Conservation (phyloP, 148 eudicot genomes). For the Polygonum maritimum region DNA sequence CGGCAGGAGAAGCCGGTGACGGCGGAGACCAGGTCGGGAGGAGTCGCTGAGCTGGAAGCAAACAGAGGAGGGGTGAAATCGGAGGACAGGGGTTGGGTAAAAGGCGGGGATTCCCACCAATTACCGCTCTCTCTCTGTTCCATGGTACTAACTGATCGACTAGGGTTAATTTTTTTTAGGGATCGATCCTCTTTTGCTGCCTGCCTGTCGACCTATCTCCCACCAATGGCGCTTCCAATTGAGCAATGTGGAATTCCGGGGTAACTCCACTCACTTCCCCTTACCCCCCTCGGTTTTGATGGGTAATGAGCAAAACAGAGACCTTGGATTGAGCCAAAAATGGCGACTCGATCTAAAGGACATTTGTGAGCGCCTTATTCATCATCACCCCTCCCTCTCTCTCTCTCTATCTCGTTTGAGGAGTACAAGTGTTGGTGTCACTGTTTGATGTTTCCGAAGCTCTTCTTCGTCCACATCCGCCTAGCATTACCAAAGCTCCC, state of each 20-base stretch:
- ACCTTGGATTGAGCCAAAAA: no score
- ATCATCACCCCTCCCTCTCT: no score
- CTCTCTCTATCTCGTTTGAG: no score
- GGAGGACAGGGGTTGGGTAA: background rate
- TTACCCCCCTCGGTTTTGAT: no score
- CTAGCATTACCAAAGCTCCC: no score
- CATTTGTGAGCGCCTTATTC: no score
- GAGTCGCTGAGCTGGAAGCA: background rate
- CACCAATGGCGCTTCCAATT: background rate
- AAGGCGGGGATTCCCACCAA: no score
- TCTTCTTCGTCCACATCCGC: background rate
- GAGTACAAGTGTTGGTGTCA: no score
- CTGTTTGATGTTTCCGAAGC: background rate
- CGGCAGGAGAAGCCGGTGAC: background rate
- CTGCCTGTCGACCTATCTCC: background rate
- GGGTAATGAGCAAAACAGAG: no score
- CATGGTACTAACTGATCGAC: background rate
- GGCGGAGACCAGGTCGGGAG: background rate
- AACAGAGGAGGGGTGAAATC: background rate
- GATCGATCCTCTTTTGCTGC: background rate
- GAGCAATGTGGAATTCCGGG: background rate
- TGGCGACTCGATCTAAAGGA: no score
- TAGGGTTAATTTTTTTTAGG: background rate
- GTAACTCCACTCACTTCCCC: background rate
- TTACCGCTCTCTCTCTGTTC: background rate